Conservation (phyloP, 106 monocot genomes). For the Dioscorea zingiberensis region DNA sequence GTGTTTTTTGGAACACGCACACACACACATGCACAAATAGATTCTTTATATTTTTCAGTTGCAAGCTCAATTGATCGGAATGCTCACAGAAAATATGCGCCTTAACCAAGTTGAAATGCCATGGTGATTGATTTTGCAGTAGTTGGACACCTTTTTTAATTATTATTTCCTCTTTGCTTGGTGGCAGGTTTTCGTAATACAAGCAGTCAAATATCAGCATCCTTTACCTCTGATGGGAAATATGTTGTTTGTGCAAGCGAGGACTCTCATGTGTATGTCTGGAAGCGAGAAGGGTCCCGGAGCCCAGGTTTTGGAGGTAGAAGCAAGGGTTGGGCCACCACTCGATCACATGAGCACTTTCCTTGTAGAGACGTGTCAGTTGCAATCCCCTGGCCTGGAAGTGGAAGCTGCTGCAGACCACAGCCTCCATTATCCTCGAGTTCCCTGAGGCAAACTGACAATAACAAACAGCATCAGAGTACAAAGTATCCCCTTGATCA, state of each 20-base stretch:
- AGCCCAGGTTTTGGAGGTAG: slow-evolving; percentile 7
- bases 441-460: neutral
- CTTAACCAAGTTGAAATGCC: too few species aligned
- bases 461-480: neutral
- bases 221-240: slow-evolving; percentile 58
- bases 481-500: neutral
- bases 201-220: slow-evolving; percentile 93
- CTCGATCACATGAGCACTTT: slow-evolving; percentile 77
- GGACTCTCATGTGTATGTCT: slow-evolving; percentile 91
- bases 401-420: slow-evolving; percentile 14
- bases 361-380: slow-evolving; percentile 81
- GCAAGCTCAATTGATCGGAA: too few species aligned
- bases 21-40: too few species aligned
- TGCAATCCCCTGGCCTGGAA: slow-evolving; percentile 79
- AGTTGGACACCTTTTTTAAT: too few species aligned
- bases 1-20: too few species aligned
- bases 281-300: slow-evolving; percentile 49
- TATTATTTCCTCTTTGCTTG: neutral
- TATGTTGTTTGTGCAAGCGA: slow-evolving; percentile 87
- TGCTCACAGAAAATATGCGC: too few species aligned
- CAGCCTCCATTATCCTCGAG: neutral
- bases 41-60: too few species aligned
- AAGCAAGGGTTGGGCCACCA: slow-evolving; percentile 49
- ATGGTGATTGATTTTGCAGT: too few species aligned
- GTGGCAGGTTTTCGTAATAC: slow-evolving; percentile 76